Evolutionary conservation across 2,329 filamentous ascomycete species (phyloP).

Genomic region (Juglanconis juglandina): DNA sequence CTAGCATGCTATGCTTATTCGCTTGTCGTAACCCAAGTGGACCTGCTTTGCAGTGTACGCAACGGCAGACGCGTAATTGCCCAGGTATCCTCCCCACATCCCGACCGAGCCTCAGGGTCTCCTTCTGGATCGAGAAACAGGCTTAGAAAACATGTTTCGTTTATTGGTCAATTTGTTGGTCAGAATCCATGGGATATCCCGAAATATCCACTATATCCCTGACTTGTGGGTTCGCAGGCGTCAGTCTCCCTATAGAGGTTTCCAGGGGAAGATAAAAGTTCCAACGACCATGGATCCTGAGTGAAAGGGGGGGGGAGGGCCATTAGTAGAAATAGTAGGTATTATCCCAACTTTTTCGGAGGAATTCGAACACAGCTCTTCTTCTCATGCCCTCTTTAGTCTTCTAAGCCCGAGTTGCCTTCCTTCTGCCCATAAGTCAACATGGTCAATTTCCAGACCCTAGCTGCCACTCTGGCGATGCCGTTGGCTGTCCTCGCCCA

Average conservation of each 20-base stretch:
- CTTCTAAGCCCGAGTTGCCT: neutral
- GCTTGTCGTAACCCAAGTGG: too few relatives aligned
- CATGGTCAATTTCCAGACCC: neutral
- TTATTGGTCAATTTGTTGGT: neutral
- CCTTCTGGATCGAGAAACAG: neutral
- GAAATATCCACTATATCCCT: neutral
- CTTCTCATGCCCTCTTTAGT: neutral
- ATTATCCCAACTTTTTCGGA: too few relatives aligned
- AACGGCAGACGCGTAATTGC: neutral
- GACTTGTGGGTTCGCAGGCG: neutral
- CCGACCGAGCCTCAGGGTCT: neutral
- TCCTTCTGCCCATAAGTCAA: neutral
- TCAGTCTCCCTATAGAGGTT: neutral
- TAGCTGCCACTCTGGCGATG: neutral
- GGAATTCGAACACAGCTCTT: too few relatives aligned
- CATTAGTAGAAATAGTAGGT: too few relatives aligned
- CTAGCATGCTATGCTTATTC: too few relatives aligned
- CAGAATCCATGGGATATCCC: neutral
- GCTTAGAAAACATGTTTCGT: slow-evolving; percentile 1
- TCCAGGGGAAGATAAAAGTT: too few relatives aligned
- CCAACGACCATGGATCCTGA: neutral
- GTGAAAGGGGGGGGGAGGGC: neutral
- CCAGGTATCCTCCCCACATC: neutral
- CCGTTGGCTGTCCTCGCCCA: neutral
- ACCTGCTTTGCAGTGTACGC: too few relatives aligned